These are phyloP conservation scores for Ophiocordyceps sinensis DNA, from an alignment of 2,329 filamentous ascomycete genomes.

Conservation along the genomic window DNA sequence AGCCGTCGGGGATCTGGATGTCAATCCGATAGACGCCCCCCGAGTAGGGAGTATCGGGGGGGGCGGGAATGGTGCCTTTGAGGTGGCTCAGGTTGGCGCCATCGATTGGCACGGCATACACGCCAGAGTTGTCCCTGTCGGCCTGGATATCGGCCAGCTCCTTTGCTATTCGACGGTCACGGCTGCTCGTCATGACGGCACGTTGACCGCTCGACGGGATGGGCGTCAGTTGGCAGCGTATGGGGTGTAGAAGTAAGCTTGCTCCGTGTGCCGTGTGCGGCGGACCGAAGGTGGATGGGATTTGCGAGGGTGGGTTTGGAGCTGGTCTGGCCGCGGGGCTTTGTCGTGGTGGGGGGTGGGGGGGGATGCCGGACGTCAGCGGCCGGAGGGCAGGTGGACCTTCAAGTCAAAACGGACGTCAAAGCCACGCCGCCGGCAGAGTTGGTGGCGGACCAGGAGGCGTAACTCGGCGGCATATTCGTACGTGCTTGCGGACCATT, in stretches of 20 bases:
- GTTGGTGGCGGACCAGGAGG: no score
- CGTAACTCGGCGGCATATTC: no score
- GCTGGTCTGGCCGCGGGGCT: background rate
- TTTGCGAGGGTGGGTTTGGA: background rate
- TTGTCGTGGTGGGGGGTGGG: background rate
- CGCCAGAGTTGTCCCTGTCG: slow-evolving; percentile 61
- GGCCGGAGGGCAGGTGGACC: no score
- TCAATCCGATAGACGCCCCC: slow-evolving; percentile 72
- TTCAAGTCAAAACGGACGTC: no score
- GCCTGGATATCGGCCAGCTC: slow-evolving; percentile 61
- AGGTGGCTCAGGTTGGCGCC: slow-evolving; percentile 67
- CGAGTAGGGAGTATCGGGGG: slow-evolving; percentile 86
- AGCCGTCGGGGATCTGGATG: slow-evolving; percentile 74
- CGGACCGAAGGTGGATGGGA: background rate
- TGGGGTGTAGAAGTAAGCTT: no score
- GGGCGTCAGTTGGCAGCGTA: no score
- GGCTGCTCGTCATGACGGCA: slow-evolving; percentile 31
- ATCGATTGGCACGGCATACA: slow-evolving; percentile 51
- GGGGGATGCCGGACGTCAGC: background rate
- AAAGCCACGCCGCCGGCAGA: no score
- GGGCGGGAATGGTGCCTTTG: slow-evolving; percentile 68
- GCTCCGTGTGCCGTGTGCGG: no score
- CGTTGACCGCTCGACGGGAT: background rate
- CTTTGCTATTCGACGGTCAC: slow-evolving; percentile 52
- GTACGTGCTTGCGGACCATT: no score